Evolutionary conservation across 805 yeast genomes (phyloP), one percentile per base, ranked within the genome.

Genomic region (Maudiozyma turicensis): DNA sequence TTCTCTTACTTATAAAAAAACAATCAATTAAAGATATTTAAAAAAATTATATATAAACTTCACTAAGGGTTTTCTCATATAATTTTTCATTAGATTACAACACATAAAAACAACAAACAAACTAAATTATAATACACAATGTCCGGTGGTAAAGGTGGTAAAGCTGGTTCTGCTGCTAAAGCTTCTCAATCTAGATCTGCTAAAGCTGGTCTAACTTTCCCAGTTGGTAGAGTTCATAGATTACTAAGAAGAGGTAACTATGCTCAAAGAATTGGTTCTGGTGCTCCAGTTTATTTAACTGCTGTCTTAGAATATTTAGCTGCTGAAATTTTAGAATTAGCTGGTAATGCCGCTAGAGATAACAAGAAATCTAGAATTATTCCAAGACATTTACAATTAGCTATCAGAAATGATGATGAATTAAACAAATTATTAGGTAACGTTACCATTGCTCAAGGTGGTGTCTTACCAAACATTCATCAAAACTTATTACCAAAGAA

Each of bases 171-270:
- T 61, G 74, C 95, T 64, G 90, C 88, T 71, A 91, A 91, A 77
- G 89, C 95, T 66, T 84, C 97, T 69, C 93, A 91, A 78, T 86
- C 97, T 50, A 88, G 98, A 83, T 91, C 98, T 62, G 84, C 96
- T 57, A 91, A 89, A 80, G 97, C 98, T 69, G 98, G 97, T 73
- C 82, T 91, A 69, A 87, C 95, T 65, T 91, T 91, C 95, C 98
- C 98, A 77, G 98, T 91, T 61, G 98, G 98, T 74, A 90, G 98
- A 83, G 93, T 91, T 63, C 96, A 91, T 80, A 84, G 97, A 77
- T 80, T 90, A 64, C 76, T 91, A 68, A 87, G 95, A 82, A 88
- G 85, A 76, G 96, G 96, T 72, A 87, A 90, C 84, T 87, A 91
- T 78, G 95, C 97, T 68, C 95, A 90, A 77, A 84, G 98, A 78